Evolutionary conservation across 768 basidiomycete species (phyloP), one percentile per base, ranked within the genome.

Genomic region (Lentinula sp.): DNA sequence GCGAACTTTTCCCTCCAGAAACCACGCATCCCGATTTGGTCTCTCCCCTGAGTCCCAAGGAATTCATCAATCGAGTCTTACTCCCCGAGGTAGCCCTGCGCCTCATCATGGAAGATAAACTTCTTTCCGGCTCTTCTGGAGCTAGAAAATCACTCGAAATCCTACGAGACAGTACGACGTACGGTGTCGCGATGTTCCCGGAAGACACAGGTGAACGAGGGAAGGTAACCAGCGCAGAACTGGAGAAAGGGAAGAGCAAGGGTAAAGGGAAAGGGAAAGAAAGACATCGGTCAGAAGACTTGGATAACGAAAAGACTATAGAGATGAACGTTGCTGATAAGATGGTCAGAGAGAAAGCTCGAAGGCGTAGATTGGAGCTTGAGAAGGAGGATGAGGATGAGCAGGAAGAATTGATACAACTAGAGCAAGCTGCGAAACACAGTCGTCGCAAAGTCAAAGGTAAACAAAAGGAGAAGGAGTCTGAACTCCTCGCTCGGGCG

Each of bases 141-240:
- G 65, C 70, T 53, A 64, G 73, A 16, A 68, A 77, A 48, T 92
- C 90, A 0, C 67, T 88, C 10, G 67, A 72, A 21, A 83, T 91
- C 5, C 71, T 95, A 53, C 80, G 84, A 32, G 87, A 91, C 50
- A 95, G 93, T 62, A 81, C 88, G 0, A 82, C 83, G 39, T 97
- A 93, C 68, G 95, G 95, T 0, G 86, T 87, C 7, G 86, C 88
- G 5, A 89, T 91, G 86, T 95, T 93, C 70, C 90, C 91, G 0
- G 87, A 85, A 45, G 82, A 81, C 46, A 78, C 74, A 3, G 78
- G 74, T 3, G 78, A 75, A 39, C 70, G 67, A 34, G 63, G 76
- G 69, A 7, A 74, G 68, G 28, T 71, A 63, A 13, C 63, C 60
- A 32, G 65, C 59, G n/a, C 42, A 64, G 45, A 60, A 61, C n/a